Conservation (phyloP, 441 rosid genomes). For the Euphorbia celastroides region DNA sequence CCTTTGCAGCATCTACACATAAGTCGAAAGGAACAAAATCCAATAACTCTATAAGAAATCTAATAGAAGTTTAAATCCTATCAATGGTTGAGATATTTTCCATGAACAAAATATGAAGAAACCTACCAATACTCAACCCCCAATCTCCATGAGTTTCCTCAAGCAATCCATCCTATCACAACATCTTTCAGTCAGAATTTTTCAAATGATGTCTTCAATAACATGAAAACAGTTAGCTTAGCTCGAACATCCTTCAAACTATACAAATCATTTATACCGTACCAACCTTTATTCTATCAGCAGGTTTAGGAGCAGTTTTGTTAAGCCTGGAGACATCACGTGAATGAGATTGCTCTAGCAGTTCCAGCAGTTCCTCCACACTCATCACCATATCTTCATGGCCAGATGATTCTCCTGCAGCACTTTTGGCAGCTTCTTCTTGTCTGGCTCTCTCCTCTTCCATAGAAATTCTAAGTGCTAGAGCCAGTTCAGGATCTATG, state of each 20-base stretch:
- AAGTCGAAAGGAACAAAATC: no score
- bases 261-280: neutral
- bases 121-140: slow-evolving; percentile 52
- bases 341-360: slow-evolving; percentile 36
- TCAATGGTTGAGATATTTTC: no score
- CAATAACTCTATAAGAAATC: no score
- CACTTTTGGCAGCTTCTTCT: slow-evolving; percentile 84
- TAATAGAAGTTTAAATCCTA: no score
- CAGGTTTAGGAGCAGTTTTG: slow-evolving; percentile 5
- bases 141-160: slow-evolving; percentile 49
- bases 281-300: slow-evolving; percentile 41
- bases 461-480: slow-evolving; percentile 84
- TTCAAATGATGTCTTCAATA: neutral
- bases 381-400: slow-evolving; percentile 48
- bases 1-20: no score
- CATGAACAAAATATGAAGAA: neutral
- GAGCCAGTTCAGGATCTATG: slow-evolving; percentile 83
- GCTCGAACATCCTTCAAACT: neutral
- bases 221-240: neutral
- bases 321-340: slow-evolving; percentile 41
- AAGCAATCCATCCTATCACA: slow-evolving; percentile 50
- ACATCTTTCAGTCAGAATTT: slow-evolving; percentile 12
- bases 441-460: slow-evolving; percentile 95
- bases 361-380: no score
- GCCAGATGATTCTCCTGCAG: slow-evolving; percentile 58